A percentile compares a stretch with the other conserved stretches of the same genome.
Conservation (phyloP, 768 basidiomycete genomes). For the Phanerodontia chrysosporium region DNA sequence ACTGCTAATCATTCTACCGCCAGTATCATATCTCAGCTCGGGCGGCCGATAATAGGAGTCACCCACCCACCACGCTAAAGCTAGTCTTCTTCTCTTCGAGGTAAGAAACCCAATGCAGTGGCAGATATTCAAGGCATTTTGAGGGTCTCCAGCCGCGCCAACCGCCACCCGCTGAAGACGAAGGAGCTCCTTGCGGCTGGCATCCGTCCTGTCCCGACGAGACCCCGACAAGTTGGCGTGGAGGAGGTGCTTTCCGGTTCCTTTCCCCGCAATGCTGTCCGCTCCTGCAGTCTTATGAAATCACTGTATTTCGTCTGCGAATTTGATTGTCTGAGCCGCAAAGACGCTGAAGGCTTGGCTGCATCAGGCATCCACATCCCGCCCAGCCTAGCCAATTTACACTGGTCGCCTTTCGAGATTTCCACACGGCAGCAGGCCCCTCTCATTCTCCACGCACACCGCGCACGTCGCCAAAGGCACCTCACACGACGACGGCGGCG, state of each 20-base stretch:
- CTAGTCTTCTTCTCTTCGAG: no score
- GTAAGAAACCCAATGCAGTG: no score
- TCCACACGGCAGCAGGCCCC: slow-evolving; percentile 1
- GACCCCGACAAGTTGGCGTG: slow-evolving; percentile 2
- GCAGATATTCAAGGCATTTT: neutral
- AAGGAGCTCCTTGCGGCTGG: neutral
- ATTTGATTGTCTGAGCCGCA: neutral
- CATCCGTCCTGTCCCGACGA: neutral
- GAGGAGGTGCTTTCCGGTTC: neutral
- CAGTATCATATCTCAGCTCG: no score
- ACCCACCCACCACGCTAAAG: no score
- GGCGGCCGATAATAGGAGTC: no score
- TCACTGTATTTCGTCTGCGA: neutral
- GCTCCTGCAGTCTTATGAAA: neutral
- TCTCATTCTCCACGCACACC: neutral
- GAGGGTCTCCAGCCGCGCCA: no score
- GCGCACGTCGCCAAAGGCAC: neutral
- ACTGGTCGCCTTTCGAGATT: neutral
- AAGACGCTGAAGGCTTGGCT: neutral
- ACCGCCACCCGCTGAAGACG: neutral
- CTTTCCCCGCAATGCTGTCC: neutral
- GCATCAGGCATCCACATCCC: slow-evolving; percentile 12
- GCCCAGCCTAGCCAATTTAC: slow-evolving; percentile 9
- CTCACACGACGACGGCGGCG: neutral
- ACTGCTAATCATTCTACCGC: no score